These are phyloP conservation scores for Saccharomycopsis javanensis DNA, from an alignment of 805 yeast species.

Conservation along the genomic window DNA sequence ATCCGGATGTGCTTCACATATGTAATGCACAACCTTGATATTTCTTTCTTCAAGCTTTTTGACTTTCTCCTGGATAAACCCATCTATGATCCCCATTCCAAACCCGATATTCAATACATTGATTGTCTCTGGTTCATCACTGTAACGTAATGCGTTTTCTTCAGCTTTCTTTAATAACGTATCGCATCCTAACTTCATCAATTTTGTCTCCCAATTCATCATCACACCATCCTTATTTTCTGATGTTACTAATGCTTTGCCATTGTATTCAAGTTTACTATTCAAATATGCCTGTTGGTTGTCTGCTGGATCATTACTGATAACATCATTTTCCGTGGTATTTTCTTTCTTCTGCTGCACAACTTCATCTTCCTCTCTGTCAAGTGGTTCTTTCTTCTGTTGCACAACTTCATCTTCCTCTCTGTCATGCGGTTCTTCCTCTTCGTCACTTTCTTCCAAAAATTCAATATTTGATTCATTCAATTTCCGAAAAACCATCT, in stretches of 20 bases:
- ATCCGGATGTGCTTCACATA: conserved; percentile 92
- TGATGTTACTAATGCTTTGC: conserved; percentile 61
- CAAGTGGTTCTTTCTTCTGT: too few relatives aligned
- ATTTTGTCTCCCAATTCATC: conserved; percentile 92
- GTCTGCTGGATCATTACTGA: conserved; percentile 44
- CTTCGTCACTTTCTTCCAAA: conserved; percentile 29
- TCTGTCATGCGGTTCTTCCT: conserved; percentile 20
- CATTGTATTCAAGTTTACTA: conserved; percentile 56
- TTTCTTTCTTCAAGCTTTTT: conserved; percentile 19
- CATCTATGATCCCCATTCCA: conserved; percentile 94
- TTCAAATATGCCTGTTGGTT: conserved; percentile 55
- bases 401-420: conserved; percentile 9
- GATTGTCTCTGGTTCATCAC: conserved; percentile 29
- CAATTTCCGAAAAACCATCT: conserved; percentile 64
- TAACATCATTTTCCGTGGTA: background rate
- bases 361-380: conserved; percentile 16
- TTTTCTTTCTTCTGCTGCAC: background rate
- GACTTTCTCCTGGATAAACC: conserved; percentile 47
- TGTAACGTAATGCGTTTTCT: too few relatives aligned
- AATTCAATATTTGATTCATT: conserved; percentile 56
- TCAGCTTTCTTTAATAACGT: conserved; percentile 34
- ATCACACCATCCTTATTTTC: conserved; percentile 80
- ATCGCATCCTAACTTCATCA: conserved; percentile 76
- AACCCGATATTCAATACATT: conserved; percentile 80
- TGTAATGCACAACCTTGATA: conserved; percentile 63